Evolutionary conservation across 1,284 basidiomycete genomes (phyloP).

Genomic region (Cutaneotrichosporon dermatis): DNA sequence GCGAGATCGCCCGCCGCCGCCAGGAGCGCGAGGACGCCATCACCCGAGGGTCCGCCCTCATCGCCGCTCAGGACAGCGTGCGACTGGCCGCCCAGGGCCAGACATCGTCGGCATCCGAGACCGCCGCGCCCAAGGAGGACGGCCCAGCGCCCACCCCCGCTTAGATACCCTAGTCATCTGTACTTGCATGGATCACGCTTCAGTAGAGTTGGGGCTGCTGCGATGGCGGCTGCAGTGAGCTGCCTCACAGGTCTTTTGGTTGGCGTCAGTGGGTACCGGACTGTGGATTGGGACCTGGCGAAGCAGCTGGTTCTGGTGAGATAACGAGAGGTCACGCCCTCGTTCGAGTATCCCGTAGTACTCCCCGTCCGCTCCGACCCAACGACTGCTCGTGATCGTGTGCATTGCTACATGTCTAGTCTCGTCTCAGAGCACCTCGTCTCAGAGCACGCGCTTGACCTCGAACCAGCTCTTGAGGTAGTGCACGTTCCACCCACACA

Average conservation of each 20-base stretch:
- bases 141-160: neutral
- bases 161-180: neutral
- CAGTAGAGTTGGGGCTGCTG: no score
- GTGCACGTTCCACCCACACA: constrained; percentile 96
- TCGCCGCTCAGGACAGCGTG: neutral
- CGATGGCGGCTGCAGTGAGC: no score
- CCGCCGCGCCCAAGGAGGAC: neutral
- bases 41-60: neutral
- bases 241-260: no score
- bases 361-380: no score
- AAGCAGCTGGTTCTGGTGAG: no score
- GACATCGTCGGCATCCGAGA: neutral
- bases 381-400: neutral
- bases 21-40: constrained; percentile 58
- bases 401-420: constrained; percentile 5
- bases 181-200: constrained; percentile 6
- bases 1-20: constrained; percentile 48
- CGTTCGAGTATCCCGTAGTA: no score
- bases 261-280: no score
- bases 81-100: no score
- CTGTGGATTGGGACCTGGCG: no score
- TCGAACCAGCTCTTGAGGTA: constrained; percentile 92
- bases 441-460: constrained; percentile 82
- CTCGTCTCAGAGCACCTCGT: neutral
- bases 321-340: no score